Conservation (phyloP, 2,329 filamentous ascomycete species). For the Diplodia intermedia region DNA sequence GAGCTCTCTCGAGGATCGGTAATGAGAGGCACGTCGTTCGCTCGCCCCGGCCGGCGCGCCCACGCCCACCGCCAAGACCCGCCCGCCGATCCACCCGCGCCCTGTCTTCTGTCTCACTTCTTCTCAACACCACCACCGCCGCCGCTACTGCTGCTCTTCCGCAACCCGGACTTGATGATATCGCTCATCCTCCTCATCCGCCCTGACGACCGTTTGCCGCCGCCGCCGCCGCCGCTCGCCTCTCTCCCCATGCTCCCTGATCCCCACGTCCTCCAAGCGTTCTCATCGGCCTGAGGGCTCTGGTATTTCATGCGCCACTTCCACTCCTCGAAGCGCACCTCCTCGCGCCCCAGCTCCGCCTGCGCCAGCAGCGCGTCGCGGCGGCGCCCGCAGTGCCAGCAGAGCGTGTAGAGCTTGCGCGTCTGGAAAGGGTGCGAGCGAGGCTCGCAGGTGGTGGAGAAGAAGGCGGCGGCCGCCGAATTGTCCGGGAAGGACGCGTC, state of each 20-base stretch:
- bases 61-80: conserved; percentile 15
- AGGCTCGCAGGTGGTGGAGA: conserved; percentile 22
- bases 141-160: conserved; percentile 7
- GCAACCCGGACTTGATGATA: conserved; percentile 25
- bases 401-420: conserved; percentile 44
- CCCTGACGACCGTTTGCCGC: conserved; percentile 4
- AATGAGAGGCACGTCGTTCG: conserved; percentile 31
- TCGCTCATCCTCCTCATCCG: conserved; percentile 20
- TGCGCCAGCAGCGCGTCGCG: conserved; percentile 40
- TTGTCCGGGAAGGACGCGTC: conserved; percentile 38
- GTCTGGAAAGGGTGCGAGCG: conserved; percentile 47
- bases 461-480: conserved; percentile 22
- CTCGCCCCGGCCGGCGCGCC: not conserved
- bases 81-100: conserved; percentile 9
- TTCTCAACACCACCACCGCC: not conserved
- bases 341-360: conserved; percentile 11
- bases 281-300: conserved; percentile 41
- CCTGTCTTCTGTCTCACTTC: not conserved
- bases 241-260: not conserved
- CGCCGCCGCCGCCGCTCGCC: not conserved
- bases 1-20: conserved; percentile 8
- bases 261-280: conserved; percentile 38
- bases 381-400: conserved; percentile 41
- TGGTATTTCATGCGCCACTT: conserved; percentile 52
- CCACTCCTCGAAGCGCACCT: conserved; percentile 49